Percentiles rank a stretch among this genome's conserved stretches.
phyloP scores from a whole-genome alignment of 2,329 filamentous ascomycete species.

The Juglanconis juglandina region DNA sequence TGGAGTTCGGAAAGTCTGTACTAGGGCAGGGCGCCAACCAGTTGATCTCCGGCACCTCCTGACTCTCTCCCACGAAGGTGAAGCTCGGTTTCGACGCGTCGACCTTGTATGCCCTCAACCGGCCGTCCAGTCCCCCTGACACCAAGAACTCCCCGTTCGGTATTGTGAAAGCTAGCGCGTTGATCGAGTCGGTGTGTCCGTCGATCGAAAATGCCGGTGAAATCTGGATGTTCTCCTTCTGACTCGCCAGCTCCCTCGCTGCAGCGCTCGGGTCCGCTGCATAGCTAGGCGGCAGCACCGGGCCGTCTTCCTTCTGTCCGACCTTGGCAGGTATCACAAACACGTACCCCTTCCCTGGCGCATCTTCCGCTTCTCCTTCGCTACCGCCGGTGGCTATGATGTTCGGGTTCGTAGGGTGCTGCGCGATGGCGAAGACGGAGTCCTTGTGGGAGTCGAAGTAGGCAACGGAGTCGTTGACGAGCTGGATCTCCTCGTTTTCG shows the following conservation, averaged over 20 bases:
- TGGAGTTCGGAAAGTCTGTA: conserved; percentile 67
- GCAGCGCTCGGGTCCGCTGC: conserved; percentile 58
- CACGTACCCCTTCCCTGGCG: conserved; percentile 77
- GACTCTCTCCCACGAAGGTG: conserved; percentile 69
- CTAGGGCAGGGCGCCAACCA: conserved; percentile 79
- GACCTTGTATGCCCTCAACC: conserved; percentile 66
- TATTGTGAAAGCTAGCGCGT: conserved; percentile 77
- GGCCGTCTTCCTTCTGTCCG: conserved; percentile 59
- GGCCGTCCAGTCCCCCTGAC: conserved; percentile 85
- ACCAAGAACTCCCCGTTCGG: conserved; percentile 80
- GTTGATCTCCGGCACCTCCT: conserved; percentile 93
- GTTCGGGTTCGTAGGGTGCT: conserved; percentile 75
- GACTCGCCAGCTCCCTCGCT: conserved; percentile 10
- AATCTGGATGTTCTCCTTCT: conserved; percentile 51
- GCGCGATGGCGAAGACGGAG: conserved; percentile 90
- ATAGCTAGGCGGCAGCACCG: conserved; percentile 74
- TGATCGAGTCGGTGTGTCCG: conserved; percentile 91
- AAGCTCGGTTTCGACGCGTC: conserved; percentile 44
- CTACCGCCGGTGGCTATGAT: conserved; percentile 84
- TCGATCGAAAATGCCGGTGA: conserved; percentile 69
- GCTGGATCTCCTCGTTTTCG: conserved; percentile 64
- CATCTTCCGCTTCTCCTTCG: conserved; percentile 55
- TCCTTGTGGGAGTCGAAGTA: conserved; percentile 90
- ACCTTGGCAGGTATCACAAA: conserved; percentile 13
- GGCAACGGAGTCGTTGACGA: conserved; percentile 89